Base-by-base conservation (phyloP, 805 yeast genomes). In the Teunomyces cretensis region DNA sequence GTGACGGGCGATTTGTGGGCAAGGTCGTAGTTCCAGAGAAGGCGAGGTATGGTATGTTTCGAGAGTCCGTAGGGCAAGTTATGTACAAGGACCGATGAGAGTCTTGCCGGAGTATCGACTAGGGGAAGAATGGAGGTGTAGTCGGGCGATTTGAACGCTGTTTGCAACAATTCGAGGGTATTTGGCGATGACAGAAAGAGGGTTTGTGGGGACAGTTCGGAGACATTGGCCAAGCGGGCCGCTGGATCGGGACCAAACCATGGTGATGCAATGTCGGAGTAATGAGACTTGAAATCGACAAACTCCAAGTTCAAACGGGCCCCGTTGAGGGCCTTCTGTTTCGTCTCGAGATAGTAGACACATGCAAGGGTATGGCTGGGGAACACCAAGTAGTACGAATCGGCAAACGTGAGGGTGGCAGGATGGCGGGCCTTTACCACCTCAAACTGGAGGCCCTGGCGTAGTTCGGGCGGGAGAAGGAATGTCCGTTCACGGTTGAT, bases 361-460 rank as follows among this genome's bases (percentile, higher is more conserved):
- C 78, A 68, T 0, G 89, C 88, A 14, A 72, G 75, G 19, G 69
- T 66, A 31, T 60, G 56, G 32, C 66, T 61, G 4, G 67, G 66
- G 54, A 85, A 85, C 6, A 79, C 57, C 30, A 85, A 59, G 56
- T 76, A 84, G 57, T 80, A 81, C 4, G 74, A 70, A 33, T 78
- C 76, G 47, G 70, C 62, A 24, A 77, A 72, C 31, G 62, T 50
- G 17, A 84, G 56, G 13, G 66, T 72, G 2, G 57, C 41, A 0
- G 80, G 76, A 48, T 75, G 67, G 42, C 90, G 59, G 9, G 78
- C 77, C 45, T 80, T 74, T 12, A 79, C 65, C 2, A 76, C 70
- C n/a, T 61, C 60, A 41, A 77, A 68, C 24, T 58, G 38, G n/a
- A 62, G 44, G n/a, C 67, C 64, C 30, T 51, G 48, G 6, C 53